phyloP scores from a whole-genome alignment of 305 asterid genomes.

The Fraxinus paxiana region DNA sequence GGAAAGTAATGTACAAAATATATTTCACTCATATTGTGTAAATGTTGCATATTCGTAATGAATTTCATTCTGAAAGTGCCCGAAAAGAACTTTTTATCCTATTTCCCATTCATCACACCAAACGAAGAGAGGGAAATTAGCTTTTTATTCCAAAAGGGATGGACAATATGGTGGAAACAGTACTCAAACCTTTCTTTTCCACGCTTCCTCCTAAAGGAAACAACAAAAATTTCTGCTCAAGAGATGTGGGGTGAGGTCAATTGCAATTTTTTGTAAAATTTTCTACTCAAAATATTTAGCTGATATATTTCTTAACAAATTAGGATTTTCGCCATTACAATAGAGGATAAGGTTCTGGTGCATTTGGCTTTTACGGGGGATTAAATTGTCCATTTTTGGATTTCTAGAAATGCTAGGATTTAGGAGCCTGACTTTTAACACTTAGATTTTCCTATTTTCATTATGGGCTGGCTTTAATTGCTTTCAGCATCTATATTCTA shows the following conservation, averaged over 20 bases:
- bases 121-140: not conserved
- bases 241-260: not conserved
- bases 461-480: not conserved
- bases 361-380: not conserved
- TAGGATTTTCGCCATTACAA: not conserved
- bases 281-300: not conserved
- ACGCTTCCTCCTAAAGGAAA: not conserved
- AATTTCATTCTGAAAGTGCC: not conserved
- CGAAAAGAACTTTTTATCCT: not conserved
- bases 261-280: not conserved
- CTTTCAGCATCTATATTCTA: not conserved
- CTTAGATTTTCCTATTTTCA: not conserved
- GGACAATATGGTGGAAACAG: not conserved
- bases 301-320: not conserved
- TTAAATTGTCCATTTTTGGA: not conserved
- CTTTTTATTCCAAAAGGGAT: not conserved
- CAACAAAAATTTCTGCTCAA: not conserved
- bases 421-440: not conserved
- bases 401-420: not conserved
- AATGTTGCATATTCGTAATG: not conserved
- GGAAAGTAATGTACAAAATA: not conserved
- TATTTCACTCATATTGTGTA: not conserved
- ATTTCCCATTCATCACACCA: not conserved
- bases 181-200: not conserved
- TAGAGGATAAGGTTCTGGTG: not conserved